These are phyloP conservation scores for Pichia gijzeniarum DNA, from an alignment of 805 yeast genomes.

Conservation along the genomic window DNA sequence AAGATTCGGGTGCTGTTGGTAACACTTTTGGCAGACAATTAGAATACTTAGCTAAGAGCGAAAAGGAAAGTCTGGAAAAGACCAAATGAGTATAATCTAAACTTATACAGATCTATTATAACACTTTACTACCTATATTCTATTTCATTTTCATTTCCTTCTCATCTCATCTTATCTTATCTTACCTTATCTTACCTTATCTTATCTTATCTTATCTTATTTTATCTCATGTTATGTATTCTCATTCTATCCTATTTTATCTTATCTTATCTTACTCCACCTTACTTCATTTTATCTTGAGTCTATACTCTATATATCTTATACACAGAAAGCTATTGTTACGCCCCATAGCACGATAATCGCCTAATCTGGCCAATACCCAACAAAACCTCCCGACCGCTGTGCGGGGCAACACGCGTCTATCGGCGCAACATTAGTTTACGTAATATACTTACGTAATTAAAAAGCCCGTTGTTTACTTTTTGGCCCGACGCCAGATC, in stretches of 20 bases:
- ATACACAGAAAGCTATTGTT: not conserved
- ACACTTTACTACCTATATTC: not conserved
- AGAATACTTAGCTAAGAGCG: slow-evolving; percentile 22
- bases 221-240: not conserved
- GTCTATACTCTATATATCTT: not conserved
- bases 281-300: not conserved
- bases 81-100: not conserved
- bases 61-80: slow-evolving; percentile 7
- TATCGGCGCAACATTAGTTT: too few relatives aligned
- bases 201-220: not conserved
- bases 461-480: too few relatives aligned
- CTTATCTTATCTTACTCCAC: not conserved
- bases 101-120: too few relatives aligned
- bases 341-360: too few relatives aligned
- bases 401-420: too few relatives aligned
- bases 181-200: not conserved
- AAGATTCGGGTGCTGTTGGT: slow-evolving; percentile 55
- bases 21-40: slow-evolving; percentile 48
- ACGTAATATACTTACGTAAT: too few relatives aligned
- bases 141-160: not conserved
- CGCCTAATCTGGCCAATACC: too few relatives aligned
- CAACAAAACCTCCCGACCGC: too few relatives aligned
- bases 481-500: too few relatives aligned
- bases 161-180: not conserved
- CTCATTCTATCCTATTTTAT: too few relatives aligned